These are phyloP conservation scores for Cronartium ribicola DNA, from an alignment of 1,284 basidiomycete genomes.

Conservation along the genomic window DNA sequence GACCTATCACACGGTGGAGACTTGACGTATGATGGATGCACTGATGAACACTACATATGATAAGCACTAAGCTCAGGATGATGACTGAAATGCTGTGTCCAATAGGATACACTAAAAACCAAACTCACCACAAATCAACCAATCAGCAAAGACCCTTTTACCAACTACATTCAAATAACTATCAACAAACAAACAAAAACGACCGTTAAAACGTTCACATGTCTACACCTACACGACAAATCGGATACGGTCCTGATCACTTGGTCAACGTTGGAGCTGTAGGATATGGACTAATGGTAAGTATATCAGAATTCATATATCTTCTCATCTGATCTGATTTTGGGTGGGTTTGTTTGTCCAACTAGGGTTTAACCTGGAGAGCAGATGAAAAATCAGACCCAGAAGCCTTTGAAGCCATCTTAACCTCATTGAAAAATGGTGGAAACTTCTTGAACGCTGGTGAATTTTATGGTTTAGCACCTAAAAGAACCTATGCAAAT, in stretches of 20 bases:
- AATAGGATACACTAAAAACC: too few species aligned
- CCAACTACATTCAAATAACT: too few species aligned
- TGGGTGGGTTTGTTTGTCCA: not conserved
- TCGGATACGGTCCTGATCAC: conserved; percentile 7
- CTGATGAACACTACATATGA: too few species aligned
- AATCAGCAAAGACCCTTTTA: too few species aligned
- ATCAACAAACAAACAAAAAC: too few species aligned
- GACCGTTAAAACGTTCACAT: not conserved
- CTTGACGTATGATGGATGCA: too few species aligned
- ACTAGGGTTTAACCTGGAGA: conserved; percentile 23
- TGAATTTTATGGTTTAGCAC: conserved; percentile 32
- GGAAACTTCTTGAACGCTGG: conserved; percentile 22
- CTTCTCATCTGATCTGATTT: not conserved
- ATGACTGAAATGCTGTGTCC: too few species aligned
- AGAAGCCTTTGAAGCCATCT: conserved; percentile 23
- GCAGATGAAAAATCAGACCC: conserved; percentile 11
- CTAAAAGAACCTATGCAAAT: conserved; percentile 17
- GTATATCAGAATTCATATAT: not conserved
- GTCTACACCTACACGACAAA: not conserved
- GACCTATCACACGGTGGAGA: too few species aligned
- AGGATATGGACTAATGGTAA: conserved; percentile 38
- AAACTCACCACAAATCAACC: too few species aligned
- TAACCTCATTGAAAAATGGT: conserved; percentile 1
- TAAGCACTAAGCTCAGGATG: too few species aligned
- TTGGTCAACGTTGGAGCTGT: conserved; percentile 13